Evolutionary conservation across 2,329 filamentous ascomycete genomes (phyloP).

Genomic region (Acephala macrosclerotiorum): DNA sequence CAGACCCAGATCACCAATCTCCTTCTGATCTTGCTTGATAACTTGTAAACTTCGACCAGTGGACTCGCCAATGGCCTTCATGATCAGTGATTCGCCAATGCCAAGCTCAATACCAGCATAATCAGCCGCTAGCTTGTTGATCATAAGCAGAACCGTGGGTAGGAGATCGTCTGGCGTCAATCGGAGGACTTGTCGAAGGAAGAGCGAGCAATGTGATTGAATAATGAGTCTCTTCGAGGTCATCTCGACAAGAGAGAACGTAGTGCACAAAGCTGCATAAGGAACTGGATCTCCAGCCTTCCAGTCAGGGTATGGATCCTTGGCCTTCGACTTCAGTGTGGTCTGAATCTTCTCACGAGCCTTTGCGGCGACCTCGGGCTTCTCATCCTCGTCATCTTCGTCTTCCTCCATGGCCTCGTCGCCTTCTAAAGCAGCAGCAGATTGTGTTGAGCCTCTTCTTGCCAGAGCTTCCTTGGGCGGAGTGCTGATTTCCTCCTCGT

Average conservation of each 20-base stretch:
- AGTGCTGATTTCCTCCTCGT: conserved; percentile 25
- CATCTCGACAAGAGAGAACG: conserved; percentile 93
- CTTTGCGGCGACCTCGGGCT: conserved; percentile 76
- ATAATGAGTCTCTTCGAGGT: conserved; percentile 93
- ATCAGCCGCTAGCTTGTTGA: conserved; percentile 96
- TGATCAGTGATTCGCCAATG: conserved; percentile 98
- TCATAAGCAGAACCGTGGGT: conserved; percentile 91
- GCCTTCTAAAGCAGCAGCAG: conserved; percentile 56
- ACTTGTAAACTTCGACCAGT: conserved; percentile 87
- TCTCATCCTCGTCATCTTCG: conserved; percentile 63
- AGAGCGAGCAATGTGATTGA: conserved; percentile 85
- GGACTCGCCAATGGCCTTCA: conserved; percentile 96
- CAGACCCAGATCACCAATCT: conserved; percentile 93
- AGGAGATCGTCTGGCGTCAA: conserved; percentile 88
- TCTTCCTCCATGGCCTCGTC: conserved; percentile 47
- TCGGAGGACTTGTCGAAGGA: conserved; percentile 92
- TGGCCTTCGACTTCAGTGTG: conserved; percentile 70
- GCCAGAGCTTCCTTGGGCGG: conserved; percentile 33
- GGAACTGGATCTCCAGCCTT: conserved; percentile 86
- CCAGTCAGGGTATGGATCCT: conserved; percentile 96
- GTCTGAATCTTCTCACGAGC: conserved; percentile 82
- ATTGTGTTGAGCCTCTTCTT: conserved; percentile 43
- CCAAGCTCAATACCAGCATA: conserved; percentile 96
- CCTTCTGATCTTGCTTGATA: conserved; percentile 95
- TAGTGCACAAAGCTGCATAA: conserved; percentile 92